Evolutionary conservation across 345 rosid genomes (phyloP), one percentile per base, ranked within the genome.

Genomic region (Linum usitatissimum): DNA sequence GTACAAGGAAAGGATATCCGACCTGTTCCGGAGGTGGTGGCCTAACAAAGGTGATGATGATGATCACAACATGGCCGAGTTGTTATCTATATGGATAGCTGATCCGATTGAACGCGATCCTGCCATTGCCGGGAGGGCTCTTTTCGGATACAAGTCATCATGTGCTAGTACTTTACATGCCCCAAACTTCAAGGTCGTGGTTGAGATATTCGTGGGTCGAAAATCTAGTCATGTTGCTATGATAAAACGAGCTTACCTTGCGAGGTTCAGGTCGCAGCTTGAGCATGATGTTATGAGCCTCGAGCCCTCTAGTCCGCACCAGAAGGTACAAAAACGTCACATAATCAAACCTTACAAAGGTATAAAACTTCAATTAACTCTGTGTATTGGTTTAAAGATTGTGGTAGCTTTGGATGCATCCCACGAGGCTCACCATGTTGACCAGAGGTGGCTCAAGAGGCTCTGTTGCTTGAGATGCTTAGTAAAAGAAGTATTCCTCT

Each of bases 401-500:
- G 75, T 84, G 1, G 74, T 73, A 61, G 94, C 94, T 12, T 59
- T 86, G 56, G 77, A 75, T 6, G 64, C 87, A 45, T 86, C 90
- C 51, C 94, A 86, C 77, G 79, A 78, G 73, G 86, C 87, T 28
- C 87, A 77, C 70, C 66, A 82, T n/a, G 82, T 59, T 13, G 87
- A 86, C 61, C 86, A 69, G 79, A 81, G 59, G 83, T 86, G 64
- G 65, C 79, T 58, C 81, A 77, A 63, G 87, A 80, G 60, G 80
- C 72, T 20, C 74, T 79, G 64, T 78, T 82, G 69, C 78, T 86
- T 31, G 90, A 84, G 78, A 84, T 82, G 68, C 64, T 86, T 28
- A 79, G 81, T 60, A 86, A 86, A 75, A 71, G 87, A 64, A 84
- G 84, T 74, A 76, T 86, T 62, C 77, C 84, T 36, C 93, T 82